Base-by-base conservation (phyloP, 2,329 filamentous ascomycete species). In the Ilyonectria mors-panacis region DNA sequence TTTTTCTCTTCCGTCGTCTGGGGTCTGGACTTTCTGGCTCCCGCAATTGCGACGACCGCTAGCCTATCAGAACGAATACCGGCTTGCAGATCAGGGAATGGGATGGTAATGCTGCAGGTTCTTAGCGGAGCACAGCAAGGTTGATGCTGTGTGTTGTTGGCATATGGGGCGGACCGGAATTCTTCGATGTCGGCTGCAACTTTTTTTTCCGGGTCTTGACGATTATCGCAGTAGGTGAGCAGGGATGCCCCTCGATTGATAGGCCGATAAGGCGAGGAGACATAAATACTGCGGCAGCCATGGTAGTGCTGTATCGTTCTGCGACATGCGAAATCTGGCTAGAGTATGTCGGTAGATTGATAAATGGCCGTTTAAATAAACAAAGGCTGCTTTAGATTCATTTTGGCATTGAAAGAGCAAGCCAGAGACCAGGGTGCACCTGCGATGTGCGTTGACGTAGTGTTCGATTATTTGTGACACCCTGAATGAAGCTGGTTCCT, bases 191-290 rank as follows among this genome's bases (percentile, higher is more conserved):
- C 56, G 47, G 65, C 68, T 56, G 58, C 66, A 70, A 73, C 70
- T 77, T 78, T 78, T 75, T 77, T 77, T 73, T 70, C 64, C 65
- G 70, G 72, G 71, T 66, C 61, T 68, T 53, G 68, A 70, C 53
- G 62, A 68, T 74, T 70, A 73, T 75, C 75, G 45, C 48, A 44
- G 67, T 68, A 73, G 67, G 65, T 62, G 61, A 66, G 59, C 71
- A 63, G 50, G 65, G 64, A 63, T 74, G 61, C 65, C 65, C 59
- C 64, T 64, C 39, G 70, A 67, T 68, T 48, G 21, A 57, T 48
- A 48, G 44, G 23, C 60, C 61, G 17, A 30, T 51, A 63, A 70
- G 59, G 53, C 53, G 13, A 39, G 45, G 6, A 15, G 71, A 75
- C 70, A 74, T 51, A 73, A 73, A 72, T 68, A 67, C 73, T 2